These are phyloP conservation scores for Aspergillus egyptiacus DNA, from an alignment of 495 filamentous ascomycete species.

Conservation along the genomic window DNA sequence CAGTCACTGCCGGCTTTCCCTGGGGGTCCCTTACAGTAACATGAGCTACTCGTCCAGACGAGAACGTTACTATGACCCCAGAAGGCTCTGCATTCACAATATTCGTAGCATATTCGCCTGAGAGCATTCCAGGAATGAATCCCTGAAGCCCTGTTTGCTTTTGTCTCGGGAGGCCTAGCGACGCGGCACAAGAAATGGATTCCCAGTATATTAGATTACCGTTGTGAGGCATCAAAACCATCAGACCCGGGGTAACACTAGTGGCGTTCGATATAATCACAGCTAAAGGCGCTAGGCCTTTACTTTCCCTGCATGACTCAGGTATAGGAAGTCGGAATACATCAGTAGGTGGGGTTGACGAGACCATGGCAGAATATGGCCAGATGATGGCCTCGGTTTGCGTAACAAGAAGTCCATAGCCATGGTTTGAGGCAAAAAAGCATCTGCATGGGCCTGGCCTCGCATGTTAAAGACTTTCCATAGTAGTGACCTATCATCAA, in stretches of 20 bases:
- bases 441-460: constrained; percentile 37
- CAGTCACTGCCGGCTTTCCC: constrained; percentile 71
- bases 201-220: constrained; percentile 94
- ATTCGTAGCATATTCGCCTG: constrained; percentile 69
- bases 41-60: constrained; percentile 77
- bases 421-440: constrained; percentile 56
- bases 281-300: constrained; percentile 70
- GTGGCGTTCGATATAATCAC: constrained; percentile 70
- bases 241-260: constrained; percentile 70
- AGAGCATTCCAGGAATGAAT: constrained; percentile 61
- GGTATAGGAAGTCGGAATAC: constrained; percentile 72
- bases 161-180: constrained; percentile 67
- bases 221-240: constrained; percentile 73
- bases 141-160: constrained; percentile 73
- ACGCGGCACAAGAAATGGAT: constrained; percentile 75
- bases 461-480: neutral
- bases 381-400: constrained; percentile 77
- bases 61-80: constrained; percentile 78
- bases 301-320: constrained; percentile 55
- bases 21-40: constrained; percentile 77
- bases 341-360: constrained; percentile 57
- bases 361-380: constrained; percentile 59
- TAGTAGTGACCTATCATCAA: constrained; percentile 16
- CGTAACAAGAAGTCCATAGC: constrained; percentile 74
- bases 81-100: constrained; percentile 78